A percentile compares a stretch with the other conserved stretches of the same genome.
phyloP scores from a whole-genome alignment of 768 basidiomycete species.

The Zangia roseola region DNA sequence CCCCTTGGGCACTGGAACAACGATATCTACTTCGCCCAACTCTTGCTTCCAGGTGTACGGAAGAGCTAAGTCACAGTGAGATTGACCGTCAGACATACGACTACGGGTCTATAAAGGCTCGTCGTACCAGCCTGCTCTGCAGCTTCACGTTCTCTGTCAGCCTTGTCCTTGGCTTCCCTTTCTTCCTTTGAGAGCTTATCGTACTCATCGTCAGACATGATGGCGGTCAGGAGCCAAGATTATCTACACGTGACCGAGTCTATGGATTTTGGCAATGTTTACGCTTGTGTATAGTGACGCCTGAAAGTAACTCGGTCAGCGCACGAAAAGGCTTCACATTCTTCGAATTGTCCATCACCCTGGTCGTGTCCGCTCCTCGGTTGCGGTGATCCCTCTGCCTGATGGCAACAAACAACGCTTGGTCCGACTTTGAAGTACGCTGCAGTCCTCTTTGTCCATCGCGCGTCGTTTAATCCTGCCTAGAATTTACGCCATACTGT shows the following conservation, averaged over 20 bases:
- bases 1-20: slow-evolving; percentile 82
- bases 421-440: slow-evolving; percentile 75
- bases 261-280: slow-evolving; percentile 31
- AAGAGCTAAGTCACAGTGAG: slow-evolving; percentile 50
- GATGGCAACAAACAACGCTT: slow-evolving; percentile 64
- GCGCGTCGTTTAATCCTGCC: slow-evolving; percentile 20
- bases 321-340: slow-evolving; percentile 7
- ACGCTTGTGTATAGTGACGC: slow-evolving; percentile 31
- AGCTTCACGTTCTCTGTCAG: slow-evolving; percentile 64
- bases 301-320: slow-evolving; percentile 15
- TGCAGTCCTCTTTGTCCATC: slow-evolving; percentile 1
- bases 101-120: slow-evolving; percentile 12
- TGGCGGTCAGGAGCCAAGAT: slow-evolving; percentile 26
- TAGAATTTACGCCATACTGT: slow-evolving; percentile 71
- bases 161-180: slow-evolving; percentile 68
- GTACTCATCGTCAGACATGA: slow-evolving; percentile 52
- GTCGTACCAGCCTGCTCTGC: slow-evolving; percentile 81
- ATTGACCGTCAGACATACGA: slow-evolving; percentile 18
- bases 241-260: slow-evolving; percentile 28
- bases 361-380: slow-evolving; percentile 10
- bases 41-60: slow-evolving; percentile 94
- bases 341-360: slow-evolving; percentile 9
- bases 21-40: slow-evolving; percentile 81
- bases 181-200: slow-evolving; percentile 78
- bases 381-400: slow-evolving; percentile 13